Conservation (phyloP, 257 asterid species). For the Fraxinus americana region DNA sequence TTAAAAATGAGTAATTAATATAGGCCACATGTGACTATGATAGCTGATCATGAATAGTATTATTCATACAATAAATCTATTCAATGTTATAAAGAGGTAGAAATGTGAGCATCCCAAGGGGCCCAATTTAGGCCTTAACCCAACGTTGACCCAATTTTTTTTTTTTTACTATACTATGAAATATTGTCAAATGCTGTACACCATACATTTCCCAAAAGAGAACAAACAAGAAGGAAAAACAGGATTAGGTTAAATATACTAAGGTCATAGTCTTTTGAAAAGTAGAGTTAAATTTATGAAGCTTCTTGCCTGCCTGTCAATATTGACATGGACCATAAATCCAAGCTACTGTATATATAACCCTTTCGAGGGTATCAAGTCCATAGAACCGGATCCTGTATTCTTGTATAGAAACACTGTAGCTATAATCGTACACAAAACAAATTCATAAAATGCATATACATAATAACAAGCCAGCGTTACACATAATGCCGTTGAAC, state of each 20-base stretch:
- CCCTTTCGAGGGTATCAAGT: slow-evolving; percentile 27
- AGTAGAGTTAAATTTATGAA: neutral
- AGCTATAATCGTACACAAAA: slow-evolving; percentile 41
- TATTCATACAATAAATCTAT: too few relatives aligned
- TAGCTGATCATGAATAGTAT: too few relatives aligned
- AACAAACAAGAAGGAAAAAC: neutral
- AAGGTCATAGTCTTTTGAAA: neutral
- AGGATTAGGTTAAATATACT: too few relatives aligned
- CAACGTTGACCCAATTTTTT: too few relatives aligned
- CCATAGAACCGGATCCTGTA: slow-evolving; percentile 18
- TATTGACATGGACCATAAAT: neutral
- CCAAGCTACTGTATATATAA: neutral
- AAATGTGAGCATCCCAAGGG: too few relatives aligned
- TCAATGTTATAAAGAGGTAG: too few relatives aligned
- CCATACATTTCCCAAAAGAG: too few relatives aligned
- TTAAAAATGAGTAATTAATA: too few relatives aligned
- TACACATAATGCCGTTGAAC: slow-evolving; percentile 41
- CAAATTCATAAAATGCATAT: slow-evolving; percentile 35
- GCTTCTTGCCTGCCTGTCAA: neutral
- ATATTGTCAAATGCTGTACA: too few relatives aligned
- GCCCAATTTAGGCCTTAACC: too few relatives aligned
- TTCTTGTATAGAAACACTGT: slow-evolving; percentile 40
- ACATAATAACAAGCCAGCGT: slow-evolving; percentile 35
- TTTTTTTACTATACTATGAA: too few relatives aligned
- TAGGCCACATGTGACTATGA: too few relatives aligned